Evolutionary conservation across 768 basidiomycete species (phyloP).

Genomic region (Boletus vinaceobasis): DNA sequence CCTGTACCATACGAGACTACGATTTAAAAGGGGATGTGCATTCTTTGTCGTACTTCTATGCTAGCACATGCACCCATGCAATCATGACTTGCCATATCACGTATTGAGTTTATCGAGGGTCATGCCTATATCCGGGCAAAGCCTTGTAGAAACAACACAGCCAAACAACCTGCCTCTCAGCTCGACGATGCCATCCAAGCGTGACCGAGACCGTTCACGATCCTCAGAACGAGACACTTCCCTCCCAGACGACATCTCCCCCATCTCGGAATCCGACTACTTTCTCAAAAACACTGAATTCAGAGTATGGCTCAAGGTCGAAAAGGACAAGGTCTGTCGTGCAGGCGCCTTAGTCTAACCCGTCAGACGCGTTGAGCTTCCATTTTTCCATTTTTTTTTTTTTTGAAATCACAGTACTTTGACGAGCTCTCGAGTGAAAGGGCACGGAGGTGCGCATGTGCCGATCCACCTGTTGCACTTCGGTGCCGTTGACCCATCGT

Average conservation of each 20-base stretch:
- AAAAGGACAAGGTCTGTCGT: constrained; percentile 51
- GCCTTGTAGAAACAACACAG: constrained; percentile 6
- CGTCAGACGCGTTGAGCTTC: neutral
- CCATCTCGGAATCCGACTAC: constrained; percentile 81
- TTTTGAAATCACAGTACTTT: constrained; percentile 37
- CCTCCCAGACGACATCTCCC: constrained; percentile 54
- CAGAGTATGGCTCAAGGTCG: constrained; percentile 79
- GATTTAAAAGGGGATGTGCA: constrained; percentile 54
- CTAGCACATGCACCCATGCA: constrained; percentile 19
- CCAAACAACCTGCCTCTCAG: constrained; percentile 4
- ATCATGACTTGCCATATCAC: constrained; percentile 16
- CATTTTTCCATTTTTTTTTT: constrained; percentile 27
- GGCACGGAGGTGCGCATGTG: neutral
- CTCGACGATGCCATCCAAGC: constrained; percentile 10
- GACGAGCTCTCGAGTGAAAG: constrained; percentile 47
- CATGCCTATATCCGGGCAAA: neutral
- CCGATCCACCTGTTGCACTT: neutral
- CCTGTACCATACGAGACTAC: constrained; percentile 96
- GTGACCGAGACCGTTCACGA: constrained; percentile 30
- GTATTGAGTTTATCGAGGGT: neutral
- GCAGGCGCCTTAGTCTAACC: too few species aligned
- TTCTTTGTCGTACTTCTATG: constrained; percentile 15
- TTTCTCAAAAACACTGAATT: constrained; percentile 85
- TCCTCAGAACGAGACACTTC: constrained; percentile 42
- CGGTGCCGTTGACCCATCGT: constrained; percentile 31